Conservation (phyloP, 2,329 filamentous ascomycete species). For the Aspergillus spinulosporus region DNA sequence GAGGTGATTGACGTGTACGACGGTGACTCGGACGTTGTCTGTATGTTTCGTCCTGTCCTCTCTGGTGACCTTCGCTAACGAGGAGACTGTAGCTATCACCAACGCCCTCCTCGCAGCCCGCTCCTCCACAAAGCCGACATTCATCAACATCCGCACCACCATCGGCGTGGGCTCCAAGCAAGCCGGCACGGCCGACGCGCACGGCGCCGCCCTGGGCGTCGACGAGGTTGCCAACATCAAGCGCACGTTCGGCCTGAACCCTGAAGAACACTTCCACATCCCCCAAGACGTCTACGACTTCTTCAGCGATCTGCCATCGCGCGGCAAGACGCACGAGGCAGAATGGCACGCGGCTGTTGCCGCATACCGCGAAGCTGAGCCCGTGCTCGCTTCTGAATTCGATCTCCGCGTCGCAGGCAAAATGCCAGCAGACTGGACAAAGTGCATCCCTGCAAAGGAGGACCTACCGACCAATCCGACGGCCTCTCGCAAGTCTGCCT, state of each 20-base stretch:
- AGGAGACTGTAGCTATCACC: conserved; percentile 12
- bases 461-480: conserved; percentile 2
- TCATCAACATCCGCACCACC: conserved; percentile 57
- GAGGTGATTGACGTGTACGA: conserved; percentile 56
- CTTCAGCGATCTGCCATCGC: conserved; percentile 6
- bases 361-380: conserved; percentile 5
- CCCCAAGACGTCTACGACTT: conserved; percentile 19
- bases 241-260: conserved; percentile 4
- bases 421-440: conserved; percentile 14
- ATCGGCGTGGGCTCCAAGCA: conserved; percentile 49
- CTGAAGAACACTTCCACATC: conserved; percentile 13
- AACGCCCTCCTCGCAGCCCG: conserved; percentile 45
- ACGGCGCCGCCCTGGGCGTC: conserved; percentile 11
- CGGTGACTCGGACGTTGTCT: conserved; percentile 53
- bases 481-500: conserved; percentile 14
- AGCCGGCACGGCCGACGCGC: conserved; percentile 13
- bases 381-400: conserved; percentile 11
- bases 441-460: conserved; percentile 22
- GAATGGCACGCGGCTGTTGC: conserved; percentile 3
- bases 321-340: conserved; percentile 5
- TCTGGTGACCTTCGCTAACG: neutral
- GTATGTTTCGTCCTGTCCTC: conserved; percentile 19
- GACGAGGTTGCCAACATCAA: conserved; percentile 13
- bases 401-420: conserved; percentile 15
- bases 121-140: conserved; percentile 51